Conservation (phyloP, 2,329 filamentous ascomycete genomes). For the Penicillium sp. region DNA sequence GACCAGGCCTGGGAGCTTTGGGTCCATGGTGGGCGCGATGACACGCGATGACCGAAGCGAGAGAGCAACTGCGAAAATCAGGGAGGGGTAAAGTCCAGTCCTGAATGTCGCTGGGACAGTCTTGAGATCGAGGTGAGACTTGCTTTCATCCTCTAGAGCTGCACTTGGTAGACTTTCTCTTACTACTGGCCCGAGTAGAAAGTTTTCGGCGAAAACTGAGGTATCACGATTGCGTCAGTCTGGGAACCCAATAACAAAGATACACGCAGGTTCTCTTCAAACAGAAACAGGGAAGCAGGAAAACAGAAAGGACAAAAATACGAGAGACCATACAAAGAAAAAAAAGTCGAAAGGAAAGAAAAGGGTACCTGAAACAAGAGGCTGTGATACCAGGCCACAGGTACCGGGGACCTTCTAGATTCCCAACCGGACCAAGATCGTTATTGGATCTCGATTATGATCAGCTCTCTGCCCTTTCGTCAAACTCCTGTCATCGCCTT, state of each 20-base stretch:
- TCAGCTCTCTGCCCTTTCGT: not conserved
- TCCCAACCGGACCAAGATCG: not conserved
- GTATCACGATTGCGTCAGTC: not conserved
- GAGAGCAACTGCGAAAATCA: not conserved
- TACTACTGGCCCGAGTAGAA: not conserved
- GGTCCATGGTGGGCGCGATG: constrained; percentile 34
- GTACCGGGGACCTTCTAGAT: too few species aligned
- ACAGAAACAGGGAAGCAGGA: not conserved
- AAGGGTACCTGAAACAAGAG: not conserved
- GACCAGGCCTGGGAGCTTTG: constrained; percentile 45
- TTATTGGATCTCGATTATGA: not conserved
- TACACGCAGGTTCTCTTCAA: not conserved
- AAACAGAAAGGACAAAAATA: not conserved
- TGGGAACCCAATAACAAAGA: not conserved
- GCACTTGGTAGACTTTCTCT: not conserved
- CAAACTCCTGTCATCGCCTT: constrained; percentile 6
- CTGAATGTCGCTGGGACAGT: not conserved
- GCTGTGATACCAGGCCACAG: not conserved
- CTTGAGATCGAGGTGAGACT: not conserved
- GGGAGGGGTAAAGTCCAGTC: not conserved
- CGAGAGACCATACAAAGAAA: not conserved
- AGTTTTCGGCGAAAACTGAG: not conserved
- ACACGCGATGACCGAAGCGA: not conserved
- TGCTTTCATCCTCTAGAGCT: constrained; percentile 3
- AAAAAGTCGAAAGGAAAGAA: not conserved